Evolutionary conservation across 2,329 filamentous ascomycete genomes (phyloP), one percentile per base, ranked within the genome.

Genomic region (Gnomoniopsis smithogilvyi): DNA sequence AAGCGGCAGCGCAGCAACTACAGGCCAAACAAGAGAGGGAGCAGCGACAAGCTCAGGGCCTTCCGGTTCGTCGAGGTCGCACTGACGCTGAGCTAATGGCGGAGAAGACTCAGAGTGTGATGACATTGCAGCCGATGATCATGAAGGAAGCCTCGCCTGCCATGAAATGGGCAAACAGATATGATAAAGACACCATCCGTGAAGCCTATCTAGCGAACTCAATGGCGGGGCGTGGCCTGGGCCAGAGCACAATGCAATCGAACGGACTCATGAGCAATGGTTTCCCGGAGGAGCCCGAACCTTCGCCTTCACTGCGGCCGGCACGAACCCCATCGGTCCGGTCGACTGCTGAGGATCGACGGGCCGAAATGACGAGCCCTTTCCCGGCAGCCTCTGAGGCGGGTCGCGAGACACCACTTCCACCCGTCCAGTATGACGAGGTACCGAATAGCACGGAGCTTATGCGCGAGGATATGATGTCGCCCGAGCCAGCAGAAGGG

Each of bases 141-240:
- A 81, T 93, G 68, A 92, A 82, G 55, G 95, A 96, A 71, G 94
- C 93, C 19, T 95, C 90, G 10, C 90, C 92, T 24, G 95, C 95
- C 1, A 89, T 99, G 87, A 96, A 96, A 73, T 99, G 95, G 95
- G 92, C 94, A 34, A 94, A 82, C 73, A 92, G 92, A 67, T 98
- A 97, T 70, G 95, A 98, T 74, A 96, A 95, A 74, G 88, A 95
- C 67, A 81, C 88, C 8, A 88, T 96, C 63, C 87, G 92, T 56
- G 87, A 91, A 64, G 87, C 91, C n/a, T 98, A 98, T 73, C 80
- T 98, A 54, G 84, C 86, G 49, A 88, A 96, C 69, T 78, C 76
- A 51, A 85, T 81, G 64, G 87, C 89, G 46, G 92, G 93, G 22
- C 89, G 85, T 60, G 91, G 91, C 14, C 63, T 77, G 21, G 73